Percentiles rank a stretch among this genome's conserved stretches.
These are phyloP conservation scores for Ophiostoma sp. DNA, from an alignment of 2,329 filamentous ascomycete genomes.

Conservation along the genomic window DNA sequence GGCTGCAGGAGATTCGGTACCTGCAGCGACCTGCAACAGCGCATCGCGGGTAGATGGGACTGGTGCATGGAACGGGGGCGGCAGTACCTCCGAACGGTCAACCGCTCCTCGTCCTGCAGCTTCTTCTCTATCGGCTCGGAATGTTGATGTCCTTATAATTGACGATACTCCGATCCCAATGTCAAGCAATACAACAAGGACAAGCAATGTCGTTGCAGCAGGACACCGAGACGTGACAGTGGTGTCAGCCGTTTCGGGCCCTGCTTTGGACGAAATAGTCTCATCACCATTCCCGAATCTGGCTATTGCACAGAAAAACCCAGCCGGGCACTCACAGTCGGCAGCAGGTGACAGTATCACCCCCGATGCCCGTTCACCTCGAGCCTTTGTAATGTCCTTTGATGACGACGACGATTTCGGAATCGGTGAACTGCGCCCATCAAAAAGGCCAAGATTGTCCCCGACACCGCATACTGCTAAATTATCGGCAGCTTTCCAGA, in stretches of 20 bases:
- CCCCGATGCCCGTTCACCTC: background rate
- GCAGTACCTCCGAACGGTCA: background rate
- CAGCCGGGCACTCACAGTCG: background rate
- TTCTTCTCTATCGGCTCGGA: background rate
- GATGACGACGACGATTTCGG: background rate
- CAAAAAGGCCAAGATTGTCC: conserved; percentile 15
- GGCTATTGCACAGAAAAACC: background rate
- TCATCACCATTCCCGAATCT: conserved; percentile 11
- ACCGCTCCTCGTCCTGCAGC: background rate
- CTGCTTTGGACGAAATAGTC: background rate
- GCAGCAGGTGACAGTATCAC: background rate
- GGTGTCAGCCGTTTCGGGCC: background rate
- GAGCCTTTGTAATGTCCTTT: background rate
- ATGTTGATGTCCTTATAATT: conserved; percentile 15
- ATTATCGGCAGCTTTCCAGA: background rate
- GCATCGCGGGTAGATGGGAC: background rate
- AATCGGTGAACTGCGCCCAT: background rate
- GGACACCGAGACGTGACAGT: background rate
- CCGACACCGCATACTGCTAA: background rate
- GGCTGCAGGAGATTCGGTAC: background rate
- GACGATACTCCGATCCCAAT: conserved; percentile 12
- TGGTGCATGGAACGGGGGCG: background rate
- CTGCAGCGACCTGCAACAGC: background rate
- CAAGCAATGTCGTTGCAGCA: background rate
- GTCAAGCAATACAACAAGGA: background rate